Evolutionary conservation across 257 asterid species (phyloP).

Genomic region (Penstemon newberryi): DNA sequence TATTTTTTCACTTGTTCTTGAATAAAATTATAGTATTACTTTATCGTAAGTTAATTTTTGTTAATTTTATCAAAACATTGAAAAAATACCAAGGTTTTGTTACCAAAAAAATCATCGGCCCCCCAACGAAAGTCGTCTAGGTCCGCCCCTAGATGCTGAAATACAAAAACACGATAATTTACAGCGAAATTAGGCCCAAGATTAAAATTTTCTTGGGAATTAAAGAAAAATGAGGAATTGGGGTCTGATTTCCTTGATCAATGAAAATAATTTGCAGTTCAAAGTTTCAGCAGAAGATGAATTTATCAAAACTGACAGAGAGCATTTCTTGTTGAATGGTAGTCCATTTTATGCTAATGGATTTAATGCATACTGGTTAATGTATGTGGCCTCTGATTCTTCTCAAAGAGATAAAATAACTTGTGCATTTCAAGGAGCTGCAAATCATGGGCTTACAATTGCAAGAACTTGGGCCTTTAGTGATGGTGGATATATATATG

Average conservation of each 20-base stretch:
- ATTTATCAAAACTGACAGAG: constrained; percentile 40
- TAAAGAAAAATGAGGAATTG: no score
- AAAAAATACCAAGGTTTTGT: no score
- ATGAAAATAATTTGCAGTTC: constrained; percentile 13
- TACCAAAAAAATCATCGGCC: no score
- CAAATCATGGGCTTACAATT: constrained; percentile 40
- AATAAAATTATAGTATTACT: no score
- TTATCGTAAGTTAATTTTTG: no score
- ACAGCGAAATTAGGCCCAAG: no score
- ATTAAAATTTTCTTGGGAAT: no score
- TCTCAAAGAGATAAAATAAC: constrained; percentile 44
- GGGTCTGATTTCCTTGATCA: constrained; percentile 24
- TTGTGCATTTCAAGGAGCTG: constrained; percentile 45
- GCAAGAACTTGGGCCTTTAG: constrained; percentile 75
- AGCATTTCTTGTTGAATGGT: constrained; percentile 47
- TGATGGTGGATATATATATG: constrained; percentile 45
- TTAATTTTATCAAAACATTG: no score
- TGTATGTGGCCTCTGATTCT: constrained; percentile 49
- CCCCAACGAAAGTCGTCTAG: no score
- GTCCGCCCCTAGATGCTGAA: no score
- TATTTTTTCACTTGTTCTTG: no score
- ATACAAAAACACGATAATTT: no score
- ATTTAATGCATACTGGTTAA: constrained; percentile 63
- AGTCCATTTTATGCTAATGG: constrained; percentile 54
- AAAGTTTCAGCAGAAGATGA: constrained; percentile 38